phyloP scores from a whole-genome alignment of 805 yeast species.

The Candida caryicola region DNA sequence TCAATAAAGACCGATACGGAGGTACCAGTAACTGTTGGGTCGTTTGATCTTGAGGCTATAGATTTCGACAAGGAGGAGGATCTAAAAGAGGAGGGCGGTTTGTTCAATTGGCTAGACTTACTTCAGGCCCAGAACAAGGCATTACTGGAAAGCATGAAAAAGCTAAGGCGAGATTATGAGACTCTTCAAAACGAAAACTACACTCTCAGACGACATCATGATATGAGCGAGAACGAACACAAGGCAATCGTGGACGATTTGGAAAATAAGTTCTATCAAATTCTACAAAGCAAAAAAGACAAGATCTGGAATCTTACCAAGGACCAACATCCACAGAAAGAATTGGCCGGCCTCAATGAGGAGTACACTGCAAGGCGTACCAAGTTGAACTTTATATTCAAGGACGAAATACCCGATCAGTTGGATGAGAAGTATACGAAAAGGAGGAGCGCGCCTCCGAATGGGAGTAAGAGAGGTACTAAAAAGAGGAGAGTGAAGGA shows the following conservation, averaged over 20 bases:
- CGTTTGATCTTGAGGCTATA: conserved; percentile 17
- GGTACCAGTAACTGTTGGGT: conserved; percentile 27
- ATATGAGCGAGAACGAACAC: conserved; percentile 14
- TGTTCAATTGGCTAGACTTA: conserved; percentile 28
- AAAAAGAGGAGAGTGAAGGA: conserved; percentile 10
- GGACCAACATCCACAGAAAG: conserved; percentile 4
- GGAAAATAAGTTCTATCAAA: conserved; percentile 24
- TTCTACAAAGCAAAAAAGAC: conserved; percentile 30
- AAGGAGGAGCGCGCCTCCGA: conserved; percentile 16
- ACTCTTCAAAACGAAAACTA: conserved; percentile 8
- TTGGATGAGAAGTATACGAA: conserved; percentile 15
- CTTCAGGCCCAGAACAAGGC: conserved; percentile 14
- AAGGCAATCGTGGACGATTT: conserved; percentile 20
- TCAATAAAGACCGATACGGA: conserved; percentile 19
- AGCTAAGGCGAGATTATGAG: conserved; percentile 1
- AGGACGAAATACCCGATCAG: conserved; percentile 17
- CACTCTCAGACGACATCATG: conserved; percentile 10
- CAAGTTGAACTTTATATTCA: conserved; percentile 16
- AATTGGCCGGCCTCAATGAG: conserved; percentile 16
- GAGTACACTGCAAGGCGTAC: conserved; percentile 10
- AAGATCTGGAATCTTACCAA: conserved; percentile 26
- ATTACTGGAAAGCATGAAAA: conserved; percentile 4
- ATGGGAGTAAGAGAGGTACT: conserved; percentile 8
- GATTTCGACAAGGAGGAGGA: conserved; percentile 14
- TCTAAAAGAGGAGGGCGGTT: conserved; percentile 14